A percentile compares a stretch with the other conserved stretches of the same genome.
Evolutionary conservation across 129 eudicot species (phyloP).

Genomic region (Tanacetum coccineum): DNA sequence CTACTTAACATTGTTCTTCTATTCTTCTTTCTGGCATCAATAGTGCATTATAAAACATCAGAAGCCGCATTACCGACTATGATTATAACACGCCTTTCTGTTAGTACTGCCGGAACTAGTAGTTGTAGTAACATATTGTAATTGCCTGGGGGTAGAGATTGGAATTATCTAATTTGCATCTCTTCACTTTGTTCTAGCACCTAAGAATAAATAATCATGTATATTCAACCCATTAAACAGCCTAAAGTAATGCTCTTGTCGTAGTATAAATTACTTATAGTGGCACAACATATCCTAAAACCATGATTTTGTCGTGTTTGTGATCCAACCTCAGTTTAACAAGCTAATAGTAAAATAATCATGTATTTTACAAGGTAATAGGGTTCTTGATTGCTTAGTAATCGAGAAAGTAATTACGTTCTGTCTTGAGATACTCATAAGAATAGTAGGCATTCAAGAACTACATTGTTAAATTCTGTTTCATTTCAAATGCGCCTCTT

Average conservation of each 20-base stretch:
- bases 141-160: background rate
- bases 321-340: background rate
- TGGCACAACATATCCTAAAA: background rate
- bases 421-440: constrained; percentile 4
- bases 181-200: constrained; percentile 9
- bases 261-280: constrained; percentile 1
- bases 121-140: background rate
- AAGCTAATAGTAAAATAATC: constrained; percentile 1
- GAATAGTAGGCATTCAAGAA: constrained; percentile 13
- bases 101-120: background rate
- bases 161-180: constrained; percentile 7
- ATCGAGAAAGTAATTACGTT: background rate
- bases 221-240: background rate
- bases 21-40: background rate
- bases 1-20: background rate
- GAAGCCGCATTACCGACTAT: background rate
- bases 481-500: constrained; percentile 7
- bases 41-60: background rate
- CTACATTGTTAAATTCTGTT: background rate
- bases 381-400: constrained; percentile 16
- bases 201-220: constrained; percentile 3
- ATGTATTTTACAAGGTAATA: background rate
- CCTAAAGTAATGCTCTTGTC: background rate
- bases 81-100: background rate
- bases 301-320: constrained; percentile 8